Evolutionary conservation across 805 yeast species (phyloP).

Genomic region (Scheffersomyces ergatensis): DNA sequence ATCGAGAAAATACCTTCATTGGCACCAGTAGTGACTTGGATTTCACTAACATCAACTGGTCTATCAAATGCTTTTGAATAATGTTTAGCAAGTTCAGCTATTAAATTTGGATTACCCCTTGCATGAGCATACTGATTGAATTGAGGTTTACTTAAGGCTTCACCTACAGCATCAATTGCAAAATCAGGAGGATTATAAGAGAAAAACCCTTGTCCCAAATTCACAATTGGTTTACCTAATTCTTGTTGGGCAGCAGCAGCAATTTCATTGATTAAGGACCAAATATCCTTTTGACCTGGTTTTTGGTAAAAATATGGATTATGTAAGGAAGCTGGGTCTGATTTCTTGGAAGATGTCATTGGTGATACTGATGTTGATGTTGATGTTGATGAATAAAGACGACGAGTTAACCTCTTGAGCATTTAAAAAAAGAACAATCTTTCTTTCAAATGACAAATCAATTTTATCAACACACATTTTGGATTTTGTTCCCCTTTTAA

Average conservation of each 20-base stretch:
- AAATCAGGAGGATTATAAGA: constrained; percentile 95
- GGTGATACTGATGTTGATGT: neutral
- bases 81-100: constrained; percentile 65
- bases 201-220: constrained; percentile 96
- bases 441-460: no score
- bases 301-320: constrained; percentile 62
- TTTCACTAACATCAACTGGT: constrained; percentile 54
- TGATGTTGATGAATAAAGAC: neutral
- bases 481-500: no score
- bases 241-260: constrained; percentile 78
- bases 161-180: constrained; percentile 77
- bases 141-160: constrained; percentile 68
- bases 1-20: constrained; percentile 90
- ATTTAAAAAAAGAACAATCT: neutral
- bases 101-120: constrained; percentile 75
- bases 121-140: constrained; percentile 93
- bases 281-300: constrained; percentile 79
- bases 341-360: constrained; percentile 4
- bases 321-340: constrained; percentile 28
- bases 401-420: constrained; percentile 1
- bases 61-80: constrained; percentile 69
- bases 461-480: no score
- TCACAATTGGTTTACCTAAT: constrained; percentile 74
- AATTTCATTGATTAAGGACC: constrained; percentile 94
- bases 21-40: constrained; percentile 92